Percentiles rank a stretch among this genome's conserved stretches.
Evolutionary conservation across 768 basidiomycete genomes (phyloP).

Genomic region (Grammothele lineata): DNA sequence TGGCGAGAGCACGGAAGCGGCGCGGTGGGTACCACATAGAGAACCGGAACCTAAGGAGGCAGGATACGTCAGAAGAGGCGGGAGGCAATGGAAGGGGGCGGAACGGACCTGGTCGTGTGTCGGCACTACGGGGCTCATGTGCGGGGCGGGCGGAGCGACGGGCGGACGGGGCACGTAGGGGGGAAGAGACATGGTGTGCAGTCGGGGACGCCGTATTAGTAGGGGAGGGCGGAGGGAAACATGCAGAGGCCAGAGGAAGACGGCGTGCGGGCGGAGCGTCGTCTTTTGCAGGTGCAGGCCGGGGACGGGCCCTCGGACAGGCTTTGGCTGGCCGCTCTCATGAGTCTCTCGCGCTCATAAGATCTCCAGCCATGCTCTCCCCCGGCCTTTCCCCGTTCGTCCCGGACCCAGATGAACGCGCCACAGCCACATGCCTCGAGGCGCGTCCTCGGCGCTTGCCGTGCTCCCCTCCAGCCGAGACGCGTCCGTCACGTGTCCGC

Average conservation of each 20-base stretch:
- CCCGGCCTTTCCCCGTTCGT: not conserved
- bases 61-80: conserved; percentile 6
- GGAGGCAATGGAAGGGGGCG: conserved; percentile 14
- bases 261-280: conserved; percentile 8
- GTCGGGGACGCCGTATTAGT: conserved; percentile 13
- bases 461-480: conserved; percentile 1
- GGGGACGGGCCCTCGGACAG: too few species aligned
- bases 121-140: conserved; percentile 48
- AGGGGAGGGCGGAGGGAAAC: conserved; percentile 9
- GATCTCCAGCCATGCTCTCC: not conserved
- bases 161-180: conserved; percentile 33
- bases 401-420: not conserved
- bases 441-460: conserved; percentile 4
- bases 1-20: not conserved
- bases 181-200: conserved; percentile 25
- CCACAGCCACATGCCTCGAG: conserved; percentile 1
- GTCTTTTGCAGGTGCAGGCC: too few species aligned
- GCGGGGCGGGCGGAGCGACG: conserved; percentile 23
- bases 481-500: conserved; percentile 21
- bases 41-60: conserved; percentile 54
- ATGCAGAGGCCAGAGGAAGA: conserved; percentile 4
- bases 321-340: too few species aligned
- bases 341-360: too few species aligned
- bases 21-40: conserved; percentile 62
- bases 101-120: conserved; percentile 70